Base-by-base conservation (phyloP, 495 filamentous ascomycete species). In the Penicillium dipodomyicola region DNA sequence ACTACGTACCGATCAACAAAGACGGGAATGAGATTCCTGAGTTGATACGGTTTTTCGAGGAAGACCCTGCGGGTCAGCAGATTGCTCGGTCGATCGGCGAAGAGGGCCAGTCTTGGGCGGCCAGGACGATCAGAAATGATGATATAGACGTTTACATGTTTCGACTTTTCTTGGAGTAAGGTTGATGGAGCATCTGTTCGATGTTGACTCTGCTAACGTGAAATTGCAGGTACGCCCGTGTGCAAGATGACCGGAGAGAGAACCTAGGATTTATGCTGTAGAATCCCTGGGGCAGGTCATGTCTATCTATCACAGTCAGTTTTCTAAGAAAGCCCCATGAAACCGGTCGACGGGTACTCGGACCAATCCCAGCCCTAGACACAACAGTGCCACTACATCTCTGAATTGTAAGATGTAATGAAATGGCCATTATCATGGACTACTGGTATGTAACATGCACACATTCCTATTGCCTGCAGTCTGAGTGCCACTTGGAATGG, bases 1-100 rank as follows among this genome's bases (percentile, higher is more conserved):
- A 84, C 59, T 83, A 77, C 54, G 69, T 83, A 25, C 80, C 79
- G 1, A 58, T 79, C 43, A 78, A 71, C 54, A 68, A 72, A 53
- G 67, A 68, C 42, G 67, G 72, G 63, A 57, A 69, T n/a, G 80
- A 81, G 57, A 50, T 82, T 5, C 69, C 73, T 4, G 78, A 80
- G 55, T 44, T 78, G 41, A 59, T 76, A 15, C 63, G 59, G 20
- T 82, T 63, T 50, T 67, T 73, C 37, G 69, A 70, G 27, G 63
- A 68, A n/a, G 76, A 67, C 39, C 52, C 30, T 52, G 65, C 49
- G 37, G 72, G 67, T 20, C 65, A 67, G 58, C 43, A 49, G 43
- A 61, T 63, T 22, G 74, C 73, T 0, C 60, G 58, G 22, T 44
- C 54, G 41, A 78, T 83, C 35, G 79, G 77, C 1, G 67, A 71